These are phyloP conservation scores for Phialophora chinensis DNA, from an alignment of 2,329 filamentous ascomycete genomes.

Conservation along the genomic window DNA sequence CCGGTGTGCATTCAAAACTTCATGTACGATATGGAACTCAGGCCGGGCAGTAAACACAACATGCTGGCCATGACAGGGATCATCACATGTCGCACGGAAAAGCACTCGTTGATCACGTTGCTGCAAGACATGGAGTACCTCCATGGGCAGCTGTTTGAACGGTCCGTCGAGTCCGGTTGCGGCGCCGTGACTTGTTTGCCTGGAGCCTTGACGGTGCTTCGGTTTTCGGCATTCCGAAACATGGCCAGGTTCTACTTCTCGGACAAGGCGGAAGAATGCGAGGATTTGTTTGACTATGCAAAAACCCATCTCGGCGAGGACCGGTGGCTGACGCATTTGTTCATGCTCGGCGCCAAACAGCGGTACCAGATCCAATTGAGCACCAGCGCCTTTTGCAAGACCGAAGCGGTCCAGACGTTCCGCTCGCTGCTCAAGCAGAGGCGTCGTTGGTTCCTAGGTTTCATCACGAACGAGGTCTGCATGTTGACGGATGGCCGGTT, in stretches of 20 bases:
- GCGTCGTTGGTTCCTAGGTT: conserved; percentile 93
- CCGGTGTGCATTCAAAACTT: conserved; percentile 93
- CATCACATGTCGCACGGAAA: conserved; percentile 90
- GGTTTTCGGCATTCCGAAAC: conserved; percentile 92
- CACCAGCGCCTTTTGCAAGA: conserved; percentile 97
- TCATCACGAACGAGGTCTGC: conserved; percentile 97
- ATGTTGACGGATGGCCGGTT: conserved; percentile 95
- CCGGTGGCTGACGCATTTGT: conserved; percentile 94
- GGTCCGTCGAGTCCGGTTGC: conserved; percentile 92
- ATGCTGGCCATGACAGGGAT: conserved; percentile 98
- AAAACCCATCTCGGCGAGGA: conserved; percentile 96
- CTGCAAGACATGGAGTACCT: conserved; percentile 99
- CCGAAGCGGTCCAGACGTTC: conserved; percentile 91
- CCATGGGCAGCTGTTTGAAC: conserved; percentile 93
- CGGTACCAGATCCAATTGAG: conserved; percentile 97
- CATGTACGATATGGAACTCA: conserved; percentile 98
- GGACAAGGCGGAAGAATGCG: conserved; percentile 92
- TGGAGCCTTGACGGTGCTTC: conserved; percentile 91
- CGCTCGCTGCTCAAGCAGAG: conserved; percentile 88
- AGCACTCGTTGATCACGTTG: conserved; percentile 85
- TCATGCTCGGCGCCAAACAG: conserved; percentile 96
- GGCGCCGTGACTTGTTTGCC: conserved; percentile 94
- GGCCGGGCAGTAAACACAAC: conserved; percentile 85
- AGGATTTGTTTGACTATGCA: conserved; percentile 94
- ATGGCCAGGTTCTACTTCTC: conserved; percentile 99